Evolutionary conservation across 2,329 filamentous ascomycete genomes (phyloP).

Genomic region (Biscogniauxia marginata): DNA sequence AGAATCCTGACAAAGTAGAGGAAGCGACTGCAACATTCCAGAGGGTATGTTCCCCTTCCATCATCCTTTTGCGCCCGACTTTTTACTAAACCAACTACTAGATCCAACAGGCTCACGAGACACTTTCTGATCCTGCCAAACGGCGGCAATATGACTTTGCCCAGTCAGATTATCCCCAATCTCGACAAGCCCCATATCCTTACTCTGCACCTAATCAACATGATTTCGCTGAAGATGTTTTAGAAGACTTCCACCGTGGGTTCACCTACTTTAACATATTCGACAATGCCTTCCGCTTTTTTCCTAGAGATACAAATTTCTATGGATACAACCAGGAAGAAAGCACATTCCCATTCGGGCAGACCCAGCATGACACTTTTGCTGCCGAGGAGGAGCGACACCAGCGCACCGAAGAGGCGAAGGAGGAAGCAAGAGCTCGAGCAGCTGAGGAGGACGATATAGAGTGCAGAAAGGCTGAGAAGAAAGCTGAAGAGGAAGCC

Average conservation of each 20-base stretch:
- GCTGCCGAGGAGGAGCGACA: not conserved
- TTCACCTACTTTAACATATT: no score
- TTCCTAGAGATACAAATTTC: no score
- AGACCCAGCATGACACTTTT: no score
- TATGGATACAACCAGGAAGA: not conserved
- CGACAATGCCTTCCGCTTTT: no score
- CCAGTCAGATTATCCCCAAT: not conserved
- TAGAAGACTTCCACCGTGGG: no score
- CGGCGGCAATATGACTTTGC: constrained; percentile 22
- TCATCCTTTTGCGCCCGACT: not conserved
- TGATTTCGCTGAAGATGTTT: no score
- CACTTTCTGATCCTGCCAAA: constrained; percentile 19
- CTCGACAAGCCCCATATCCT: no score
- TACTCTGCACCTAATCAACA: no score
- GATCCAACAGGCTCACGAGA: constrained; percentile 27
- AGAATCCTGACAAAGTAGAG: constrained; percentile 20
- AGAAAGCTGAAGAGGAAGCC: constrained; percentile 10
- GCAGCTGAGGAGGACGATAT: no score
- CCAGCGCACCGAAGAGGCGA: not conserved
- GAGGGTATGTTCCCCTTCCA: constrained; percentile 12
- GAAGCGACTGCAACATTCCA: constrained; percentile 27
- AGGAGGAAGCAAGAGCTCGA: no score
- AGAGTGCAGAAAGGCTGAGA: constrained; percentile 3
- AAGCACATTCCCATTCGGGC: not conserved
- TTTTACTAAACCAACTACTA: constrained; percentile 1